Evolutionary conservation across 768 basidiomycete species (phyloP), one percentile per base, ranked within the genome.

Genomic region (Boletus barrowsii): DNA sequence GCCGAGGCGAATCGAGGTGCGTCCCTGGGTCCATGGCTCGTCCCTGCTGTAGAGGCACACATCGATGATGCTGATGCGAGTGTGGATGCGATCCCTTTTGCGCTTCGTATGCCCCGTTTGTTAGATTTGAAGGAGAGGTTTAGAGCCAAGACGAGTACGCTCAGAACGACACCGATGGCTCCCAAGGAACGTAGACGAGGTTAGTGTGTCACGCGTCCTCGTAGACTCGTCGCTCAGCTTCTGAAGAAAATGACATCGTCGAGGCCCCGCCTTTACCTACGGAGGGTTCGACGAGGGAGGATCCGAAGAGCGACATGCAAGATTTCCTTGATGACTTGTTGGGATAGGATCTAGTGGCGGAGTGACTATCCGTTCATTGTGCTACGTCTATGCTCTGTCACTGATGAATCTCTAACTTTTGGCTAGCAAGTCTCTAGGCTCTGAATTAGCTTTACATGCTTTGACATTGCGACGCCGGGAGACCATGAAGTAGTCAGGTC

Each of bases 1-100:
- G 88, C 89, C 0, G 89, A 91, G 54, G 90, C 90, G 13, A 80
- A 79, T 22, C 76, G 88, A 77, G 90, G 90, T 88, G 49, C 42
- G 75, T 62, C 26, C 13, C 13, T 4, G 10, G 10, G 29, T 29
- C 8, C 2, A 13, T 37, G 41, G 41, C 33, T 22, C 37, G 13
- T 39, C 14, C 30, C 13, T 14, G 3, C 8, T 24, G 20, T 13
- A 10, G 9, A 30, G 24, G 13, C 36, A 35, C n/a, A 10, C 17
- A 20, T 29, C 26, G 10, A 48, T 49, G 14, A 41, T 17, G 2
- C 1, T 8, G n/a, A 41, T 47, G 18, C 8, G 9, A 10, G 3
- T 9, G 29, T 29, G 29, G 8, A 29, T 29, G 29, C 29, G 29
- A n/a, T 29, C 29, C 29, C 33, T 14, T 1, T 35, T 5, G 33